A percentile compares a stretch with the other conserved stretches of the same genome.
Conservation (phyloP, 2,329 filamentous ascomycete species). For the Hypoxylon sp. region DNA sequence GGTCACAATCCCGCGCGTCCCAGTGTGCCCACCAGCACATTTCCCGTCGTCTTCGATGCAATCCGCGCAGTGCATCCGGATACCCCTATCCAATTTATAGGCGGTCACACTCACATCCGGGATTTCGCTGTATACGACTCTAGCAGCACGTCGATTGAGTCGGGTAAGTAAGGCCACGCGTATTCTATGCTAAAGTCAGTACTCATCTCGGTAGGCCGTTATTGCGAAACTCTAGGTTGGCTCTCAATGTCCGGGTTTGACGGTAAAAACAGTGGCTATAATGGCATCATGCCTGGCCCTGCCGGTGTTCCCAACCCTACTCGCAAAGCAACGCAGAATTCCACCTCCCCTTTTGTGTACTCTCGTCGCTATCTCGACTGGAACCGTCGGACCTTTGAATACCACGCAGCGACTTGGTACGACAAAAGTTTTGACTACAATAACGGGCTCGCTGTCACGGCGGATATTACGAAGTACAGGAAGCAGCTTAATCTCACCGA, state of each 20-base stretch:
- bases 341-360: constrained; percentile 61
- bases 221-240: constrained; percentile 79
- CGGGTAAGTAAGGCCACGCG: constrained; percentile 50
- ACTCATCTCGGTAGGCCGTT: constrained; percentile 62
- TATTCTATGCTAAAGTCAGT: not conserved
- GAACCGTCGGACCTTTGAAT: constrained; percentile 76
- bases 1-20: constrained; percentile 74
- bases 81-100: constrained; percentile 72
- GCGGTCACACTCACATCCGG: constrained; percentile 75
- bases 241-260: constrained; percentile 74
- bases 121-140: constrained; percentile 76
- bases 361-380: constrained; percentile 77
- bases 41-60: constrained; percentile 65
- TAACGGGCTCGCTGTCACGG: constrained; percentile 63
- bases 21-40: constrained; percentile 61
- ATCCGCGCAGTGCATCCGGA: constrained; percentile 70
- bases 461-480: constrained; percentile 66
- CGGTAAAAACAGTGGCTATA: constrained; percentile 60
- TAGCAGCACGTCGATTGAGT: constrained; percentile 72
- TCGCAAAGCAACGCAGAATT: constrained; percentile 58
- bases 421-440: constrained; percentile 66
- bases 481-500: constrained; percentile 68
- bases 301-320: constrained; percentile 58
- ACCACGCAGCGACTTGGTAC: constrained; percentile 69
- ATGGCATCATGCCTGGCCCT: constrained; percentile 55